Evolutionary conservation across 2,329 filamentous ascomycete species (phyloP).

Genomic region (Fusarium nelsonii): DNA sequence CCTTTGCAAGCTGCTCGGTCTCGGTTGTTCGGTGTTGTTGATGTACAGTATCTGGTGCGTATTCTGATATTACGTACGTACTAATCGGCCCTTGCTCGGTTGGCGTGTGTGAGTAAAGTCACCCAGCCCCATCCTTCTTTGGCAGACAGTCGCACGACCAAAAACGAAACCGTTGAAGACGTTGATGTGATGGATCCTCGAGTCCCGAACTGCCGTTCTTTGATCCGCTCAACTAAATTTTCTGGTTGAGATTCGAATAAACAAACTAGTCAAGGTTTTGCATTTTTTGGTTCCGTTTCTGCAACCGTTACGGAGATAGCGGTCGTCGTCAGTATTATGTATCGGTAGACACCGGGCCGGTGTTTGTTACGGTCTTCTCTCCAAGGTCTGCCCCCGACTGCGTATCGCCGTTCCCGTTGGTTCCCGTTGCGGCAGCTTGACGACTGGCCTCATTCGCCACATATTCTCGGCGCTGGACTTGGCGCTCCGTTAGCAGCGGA

Average conservation of each 20-base stretch:
- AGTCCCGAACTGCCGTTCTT: neutral
- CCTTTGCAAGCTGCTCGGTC: neutral
- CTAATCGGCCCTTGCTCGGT: conserved; percentile 34
- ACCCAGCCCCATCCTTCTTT: conserved; percentile 9
- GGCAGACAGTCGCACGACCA: conserved; percentile 11
- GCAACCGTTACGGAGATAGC: conserved; percentile 31
- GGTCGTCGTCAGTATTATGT: conserved; percentile 2
- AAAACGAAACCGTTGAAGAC: conserved; percentile 13
- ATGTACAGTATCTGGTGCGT: conserved; percentile 4
- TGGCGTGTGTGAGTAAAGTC: conserved; percentile 15
- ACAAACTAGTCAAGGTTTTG: conserved; percentile 12
- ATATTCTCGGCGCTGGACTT: conserved; percentile 26
- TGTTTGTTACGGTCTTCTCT: conserved; percentile 10
- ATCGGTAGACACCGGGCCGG: conserved; percentile 36
- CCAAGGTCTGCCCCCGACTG: conserved; percentile 6
- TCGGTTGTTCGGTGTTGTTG: conserved; percentile 14
- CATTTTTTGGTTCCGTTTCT: conserved; percentile 8
- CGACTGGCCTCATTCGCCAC: conserved; percentile 32
- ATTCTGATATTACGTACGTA: conserved; percentile 9
- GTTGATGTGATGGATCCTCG: neutral
- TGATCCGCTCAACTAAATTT: neutral
- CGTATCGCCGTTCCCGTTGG: conserved; percentile 30
- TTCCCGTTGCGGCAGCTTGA: conserved; percentile 24
- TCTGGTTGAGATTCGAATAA: neutral
- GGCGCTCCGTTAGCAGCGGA: conserved; percentile 27